These are phyloP conservation scores for Solanum pimpinellifolium DNA, from an alignment of 257 asterid species.

Conservation along the genomic window DNA sequence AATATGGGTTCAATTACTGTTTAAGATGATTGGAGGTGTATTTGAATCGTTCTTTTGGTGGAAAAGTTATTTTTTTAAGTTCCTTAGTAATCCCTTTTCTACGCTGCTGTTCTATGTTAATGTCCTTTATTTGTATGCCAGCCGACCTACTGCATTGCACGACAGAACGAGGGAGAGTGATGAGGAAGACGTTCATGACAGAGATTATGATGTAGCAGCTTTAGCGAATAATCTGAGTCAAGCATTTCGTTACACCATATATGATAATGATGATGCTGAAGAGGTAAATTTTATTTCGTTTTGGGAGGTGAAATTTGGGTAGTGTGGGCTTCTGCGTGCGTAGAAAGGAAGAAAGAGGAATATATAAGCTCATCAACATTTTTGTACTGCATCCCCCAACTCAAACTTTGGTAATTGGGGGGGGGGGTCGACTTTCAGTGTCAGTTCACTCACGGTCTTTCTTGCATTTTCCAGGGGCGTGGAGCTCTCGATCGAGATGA, in stretches of 20 bases:
- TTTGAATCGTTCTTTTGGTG: neutral
- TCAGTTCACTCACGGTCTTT: neutral
- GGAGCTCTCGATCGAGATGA: constrained; percentile 77
- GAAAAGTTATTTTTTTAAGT: neutral
- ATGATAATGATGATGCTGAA: constrained; percentile 74
- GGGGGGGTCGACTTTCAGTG: neutral
- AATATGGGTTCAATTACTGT: neutral
- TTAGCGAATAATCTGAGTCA: constrained; percentile 85
- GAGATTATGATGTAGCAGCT: constrained; percentile 92
- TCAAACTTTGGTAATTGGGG: neutral
- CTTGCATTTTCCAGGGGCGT: constrained; percentile 53
- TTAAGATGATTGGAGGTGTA: neutral
- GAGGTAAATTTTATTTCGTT: constrained; percentile 27
- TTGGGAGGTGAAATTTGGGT: neutral
- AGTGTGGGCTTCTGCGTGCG: neutral
- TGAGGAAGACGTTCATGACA: constrained; percentile 79
- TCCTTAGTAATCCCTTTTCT: neutral
- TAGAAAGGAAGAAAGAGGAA: neutral
- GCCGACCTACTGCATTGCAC: constrained; percentile 88
- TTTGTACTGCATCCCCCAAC: neutral
- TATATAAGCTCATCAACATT: neutral
- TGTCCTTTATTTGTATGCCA: constrained; percentile 21
- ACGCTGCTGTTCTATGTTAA: neutral
- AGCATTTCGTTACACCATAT: constrained; percentile 73
- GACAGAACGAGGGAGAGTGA: constrained; percentile 86